These are phyloP conservation scores for barley (Hordeum vulgare) DNA, from an alignment of 176 grass and related monocot genomes.

Conservation along the genomic window DNA sequence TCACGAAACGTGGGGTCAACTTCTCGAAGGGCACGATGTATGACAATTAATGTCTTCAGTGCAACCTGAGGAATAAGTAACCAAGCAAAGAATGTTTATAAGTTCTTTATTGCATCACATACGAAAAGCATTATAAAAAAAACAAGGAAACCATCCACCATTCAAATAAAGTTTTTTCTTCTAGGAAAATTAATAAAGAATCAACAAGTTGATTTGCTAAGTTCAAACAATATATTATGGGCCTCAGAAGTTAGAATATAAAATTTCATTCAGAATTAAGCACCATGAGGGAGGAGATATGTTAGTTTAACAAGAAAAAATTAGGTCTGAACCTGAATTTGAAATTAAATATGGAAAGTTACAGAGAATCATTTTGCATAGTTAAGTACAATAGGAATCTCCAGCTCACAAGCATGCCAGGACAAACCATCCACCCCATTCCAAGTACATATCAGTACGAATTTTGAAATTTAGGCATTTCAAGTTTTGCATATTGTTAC, in stretches of 20 bases:
- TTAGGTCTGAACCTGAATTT: not conserved
- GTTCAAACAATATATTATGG: not conserved
- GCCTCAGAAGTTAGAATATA: not conserved
- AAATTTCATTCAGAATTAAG: not conserved
- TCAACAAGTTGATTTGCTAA: not conserved
- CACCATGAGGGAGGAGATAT: not conserved
- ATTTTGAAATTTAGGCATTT: not conserved
- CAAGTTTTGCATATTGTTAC: not conserved
- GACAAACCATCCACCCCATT: not conserved
- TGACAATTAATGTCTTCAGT: slow-evolving; percentile 94
- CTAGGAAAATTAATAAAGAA: not conserved
- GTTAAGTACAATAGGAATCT: not conserved
- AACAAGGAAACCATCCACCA: not conserved
- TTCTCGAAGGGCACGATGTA: slow-evolving; percentile 89
- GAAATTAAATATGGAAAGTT: not conserved
- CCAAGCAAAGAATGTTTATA: slow-evolving; percentile 16
- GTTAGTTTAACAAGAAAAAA: not conserved
- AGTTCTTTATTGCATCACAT: not conserved
- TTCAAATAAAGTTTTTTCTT: not conserved
- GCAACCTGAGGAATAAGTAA: slow-evolving; percentile 57
- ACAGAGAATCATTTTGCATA: not conserved
- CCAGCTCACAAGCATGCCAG: not conserved
- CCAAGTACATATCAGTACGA: not conserved
- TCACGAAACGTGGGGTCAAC: slow-evolving; percentile 95
- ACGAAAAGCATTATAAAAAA: not conserved